Evolutionary conservation across 1,139 yeast genomes (phyloP).

Genomic region (Scheffersomyces illinoinensis): DNA sequence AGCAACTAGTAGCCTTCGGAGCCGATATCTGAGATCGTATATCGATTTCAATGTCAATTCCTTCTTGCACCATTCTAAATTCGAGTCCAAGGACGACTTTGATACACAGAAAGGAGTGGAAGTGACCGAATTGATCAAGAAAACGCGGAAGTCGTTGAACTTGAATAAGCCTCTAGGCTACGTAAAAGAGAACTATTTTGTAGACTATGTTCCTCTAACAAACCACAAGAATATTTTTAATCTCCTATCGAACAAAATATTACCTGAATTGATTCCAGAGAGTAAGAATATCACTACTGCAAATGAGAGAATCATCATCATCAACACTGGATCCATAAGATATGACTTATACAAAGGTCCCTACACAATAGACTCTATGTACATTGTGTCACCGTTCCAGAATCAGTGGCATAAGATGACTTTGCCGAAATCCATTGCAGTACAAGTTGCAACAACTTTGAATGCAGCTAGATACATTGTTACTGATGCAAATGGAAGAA

Average conservation of each 20-base stretch:
- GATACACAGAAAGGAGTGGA: constrained; percentile 53
- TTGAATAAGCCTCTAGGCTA: constrained; percentile 62
- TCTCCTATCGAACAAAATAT: constrained; percentile 57
- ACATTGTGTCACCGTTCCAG: constrained; percentile 81
- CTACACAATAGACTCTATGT: constrained; percentile 79
- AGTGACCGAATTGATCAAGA: constrained; percentile 47
- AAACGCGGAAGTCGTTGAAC: constrained; percentile 49
- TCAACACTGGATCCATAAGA: constrained; percentile 88
- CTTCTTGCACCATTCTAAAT: constrained; percentile 60
- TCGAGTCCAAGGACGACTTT: constrained; percentile 24
- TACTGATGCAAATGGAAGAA: constrained; percentile 1
- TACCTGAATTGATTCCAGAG: constrained; percentile 50
- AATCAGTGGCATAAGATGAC: constrained; percentile 72
- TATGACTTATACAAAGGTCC: constrained; percentile 87
- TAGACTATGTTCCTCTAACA: constrained; percentile 68
- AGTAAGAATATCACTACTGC: constrained; percentile 6
- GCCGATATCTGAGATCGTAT: constrained; percentile 49
- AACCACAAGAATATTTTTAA: constrained; percentile 62
- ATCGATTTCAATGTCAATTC: constrained; percentile 79
- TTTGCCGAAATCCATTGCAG: constrained; percentile 53
- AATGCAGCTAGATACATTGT: constrained; percentile 53
- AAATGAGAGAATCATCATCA: constrained; percentile 58
- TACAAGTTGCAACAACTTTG: constrained; percentile 45
- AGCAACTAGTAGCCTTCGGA: constrained; percentile 11
- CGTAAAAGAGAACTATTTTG: constrained; percentile 65